These are phyloP conservation scores for Dactylonectria estremocensis DNA, from an alignment of 2,329 filamentous ascomycete species.

Conservation along the genomic window DNA sequence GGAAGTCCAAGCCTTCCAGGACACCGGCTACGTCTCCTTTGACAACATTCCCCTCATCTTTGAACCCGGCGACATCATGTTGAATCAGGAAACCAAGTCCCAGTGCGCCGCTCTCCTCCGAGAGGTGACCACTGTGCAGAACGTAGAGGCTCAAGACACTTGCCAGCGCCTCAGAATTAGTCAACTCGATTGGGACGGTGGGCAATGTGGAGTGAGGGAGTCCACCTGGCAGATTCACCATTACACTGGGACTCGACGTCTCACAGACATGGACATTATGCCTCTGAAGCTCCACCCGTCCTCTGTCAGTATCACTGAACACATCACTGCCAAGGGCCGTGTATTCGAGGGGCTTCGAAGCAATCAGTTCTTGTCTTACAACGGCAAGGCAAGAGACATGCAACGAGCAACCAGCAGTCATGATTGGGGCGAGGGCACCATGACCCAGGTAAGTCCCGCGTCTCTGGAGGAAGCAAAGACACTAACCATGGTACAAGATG, in stretches of 20 bases:
- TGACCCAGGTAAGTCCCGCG: background rate
- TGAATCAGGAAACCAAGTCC: background rate
- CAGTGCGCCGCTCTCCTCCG: background rate
- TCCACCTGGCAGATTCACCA: background rate
- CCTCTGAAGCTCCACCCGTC: slow-evolving; percentile 1
- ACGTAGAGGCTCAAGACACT: background rate
- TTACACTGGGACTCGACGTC: background rate
- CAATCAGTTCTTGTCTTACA: background rate
- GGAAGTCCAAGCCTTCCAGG: background rate
- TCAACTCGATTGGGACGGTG: slow-evolving; percentile 21
- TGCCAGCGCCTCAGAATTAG: slow-evolving; percentile 1
- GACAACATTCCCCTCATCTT: background rate
- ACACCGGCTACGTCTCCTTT: slow-evolving; percentile 6
- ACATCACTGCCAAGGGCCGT: slow-evolving; percentile 10
- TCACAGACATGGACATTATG: background rate
- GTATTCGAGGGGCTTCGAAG: slow-evolving; percentile 7
- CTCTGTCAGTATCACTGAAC: background rate
- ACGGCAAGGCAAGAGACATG: background rate
- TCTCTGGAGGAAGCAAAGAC: too few relatives aligned
- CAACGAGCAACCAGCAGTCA: background rate
- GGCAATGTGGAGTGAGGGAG: background rate
- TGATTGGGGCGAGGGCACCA: background rate
- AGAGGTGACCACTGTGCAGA: background rate
- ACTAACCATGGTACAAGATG: slow-evolving; percentile 4
- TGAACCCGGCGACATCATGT: slow-evolving; percentile 15